Conservation (phyloP, 2,329 filamentous ascomycete species). For the Aspergillus pseudonomiae region DNA sequence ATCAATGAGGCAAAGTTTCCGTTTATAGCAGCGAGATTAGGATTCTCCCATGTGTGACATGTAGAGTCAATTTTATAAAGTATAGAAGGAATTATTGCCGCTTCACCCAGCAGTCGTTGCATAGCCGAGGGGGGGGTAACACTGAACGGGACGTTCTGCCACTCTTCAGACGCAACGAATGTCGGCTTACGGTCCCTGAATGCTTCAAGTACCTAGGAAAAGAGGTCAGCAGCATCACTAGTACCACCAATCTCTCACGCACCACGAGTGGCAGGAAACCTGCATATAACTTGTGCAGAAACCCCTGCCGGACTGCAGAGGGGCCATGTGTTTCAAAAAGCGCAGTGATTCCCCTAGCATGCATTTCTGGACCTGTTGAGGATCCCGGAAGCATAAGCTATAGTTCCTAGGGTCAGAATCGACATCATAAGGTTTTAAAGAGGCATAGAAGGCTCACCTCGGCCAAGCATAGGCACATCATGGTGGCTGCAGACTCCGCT, state of each 20-base stretch:
- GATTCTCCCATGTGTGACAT: too few species aligned
- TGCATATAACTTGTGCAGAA: constrained; percentile 43
- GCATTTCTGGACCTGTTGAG: constrained; percentile 28
- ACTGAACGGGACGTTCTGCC: constrained; percentile 37
- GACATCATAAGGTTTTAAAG: too few species aligned
- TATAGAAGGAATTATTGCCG: constrained; percentile 32
- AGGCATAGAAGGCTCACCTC: constrained; percentile 26
- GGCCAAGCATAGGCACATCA: constrained; percentile 39
- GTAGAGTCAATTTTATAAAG: constrained; percentile 24
- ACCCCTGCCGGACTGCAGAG: constrained; percentile 33
- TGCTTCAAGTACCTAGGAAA: constrained; percentile 34
- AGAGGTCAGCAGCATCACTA: too few species aligned
- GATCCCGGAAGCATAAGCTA: constrained; percentile 39
- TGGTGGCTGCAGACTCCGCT: constrained; percentile 32
- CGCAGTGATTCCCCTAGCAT: constrained; percentile 39
- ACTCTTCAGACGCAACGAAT: constrained; percentile 35
- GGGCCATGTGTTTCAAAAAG: constrained; percentile 38
- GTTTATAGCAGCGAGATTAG: too few species aligned
- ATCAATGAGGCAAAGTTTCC: not conserved
- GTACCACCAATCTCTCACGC: too few species aligned
- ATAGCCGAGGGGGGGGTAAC: constrained; percentile 29
- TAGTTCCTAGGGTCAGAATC: too few species aligned
- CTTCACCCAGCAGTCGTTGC: constrained; percentile 37
- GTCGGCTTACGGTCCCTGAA: constrained; percentile 32
- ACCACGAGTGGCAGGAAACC: constrained; percentile 47